Base-by-base conservation (phyloP, 345 rosid species). In the Kandelia obovata region DNA sequence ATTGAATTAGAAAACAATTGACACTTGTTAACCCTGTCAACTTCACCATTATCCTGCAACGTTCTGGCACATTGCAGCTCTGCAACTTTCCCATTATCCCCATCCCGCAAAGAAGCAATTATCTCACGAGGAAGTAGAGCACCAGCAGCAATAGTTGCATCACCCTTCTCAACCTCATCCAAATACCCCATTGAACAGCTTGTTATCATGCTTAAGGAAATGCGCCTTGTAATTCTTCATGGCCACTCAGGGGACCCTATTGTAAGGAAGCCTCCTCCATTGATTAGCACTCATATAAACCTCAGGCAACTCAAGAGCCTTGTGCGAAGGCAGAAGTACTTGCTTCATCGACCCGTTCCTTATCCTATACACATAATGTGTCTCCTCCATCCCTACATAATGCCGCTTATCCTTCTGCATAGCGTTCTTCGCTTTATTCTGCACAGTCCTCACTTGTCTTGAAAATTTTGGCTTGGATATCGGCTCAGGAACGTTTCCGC, bases 51-150 rank as follows among this genome's bases (percentile, higher is more conserved):
- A 81, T 88, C 94, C 19, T 78, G 77, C 23, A 90, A 87, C 84
- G 79, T 85, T 61, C 89, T 76, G 67, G 72, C 73, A 92, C 96
- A 81, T 32, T 73, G 87, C 51, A 88, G 79, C 83, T 85, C 88
- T 0, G 83, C 83, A 0, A 88, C 89, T 76, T 76, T 65, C 47
- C 87, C 89, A 5, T 77, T 83, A 27, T 80, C 82, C 1, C 23
- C 75, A 7, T 77, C 90, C 1, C 56, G 1, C 70, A 82, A 66
- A 0, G 82, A 68, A 0, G 55, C 51, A 26, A 90, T 80, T 1
- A 88, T 86, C 79, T 86, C 86, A 62, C 88, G 91, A 10, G 91
- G 89, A 1, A 90, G 82, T 74, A 90, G 17, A 0, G 91, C 88
- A 1, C 88, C 88, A 0, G 91, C 85, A 0, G 92, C 80, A 7